Base-by-base conservation (phyloP, 2,329 filamentous ascomycete genomes). In the Sporothrix luriei region DNA sequence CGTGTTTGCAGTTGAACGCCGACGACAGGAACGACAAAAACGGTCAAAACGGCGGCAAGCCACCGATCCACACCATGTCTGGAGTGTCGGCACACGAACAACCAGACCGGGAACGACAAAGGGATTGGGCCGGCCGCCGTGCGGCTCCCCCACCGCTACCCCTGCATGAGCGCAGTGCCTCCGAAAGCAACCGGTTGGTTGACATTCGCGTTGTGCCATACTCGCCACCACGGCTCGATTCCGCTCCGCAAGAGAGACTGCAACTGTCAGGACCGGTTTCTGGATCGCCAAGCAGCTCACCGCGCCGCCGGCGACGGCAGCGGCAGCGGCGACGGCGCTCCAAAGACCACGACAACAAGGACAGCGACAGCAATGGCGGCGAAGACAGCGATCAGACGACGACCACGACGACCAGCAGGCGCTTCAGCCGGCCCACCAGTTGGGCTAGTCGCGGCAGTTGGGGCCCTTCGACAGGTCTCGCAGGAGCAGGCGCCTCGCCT, bases 131-230 rank as follows among this genome's bases (percentile, higher is more conserved):
- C 6, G 66, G 43, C 51, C 55, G 69, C 59, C 68, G 62, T 70
- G 70, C 77, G 73, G 74, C 74, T 74, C 75, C 76, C 73, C 73
- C 76, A 73, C 72, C 75, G 68, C 78, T 74, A 73, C 79, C 80
- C 51, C 76, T 80, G 68, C 78, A 79, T 72, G 79, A 82, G 75
- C 79, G 79, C 68, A 78, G 79, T 49, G 78, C 77, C 40, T 81
- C 82, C 71, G 79, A 82, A 74, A 79, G 78, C 74, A 82, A 79
- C 73, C 76, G 76, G 52, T 76, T 79, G 54, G 78, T 79, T 71
- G 73, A 59, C 33, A 84, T 85, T 74, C 82, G 83, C 65, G 74
- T 84, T 69, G 83, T 85, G 65, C 82, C 82, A 24, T 84, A 84
- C 73, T 81, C 82, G 26, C 83, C 83, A 57, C 81, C 82, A 9